A percentile compares a stretch with the other conserved stretches of the same genome.
phyloP scores from a whole-genome alignment of 768 basidiomycete species.

The Chalciporus piperatus region DNA sequence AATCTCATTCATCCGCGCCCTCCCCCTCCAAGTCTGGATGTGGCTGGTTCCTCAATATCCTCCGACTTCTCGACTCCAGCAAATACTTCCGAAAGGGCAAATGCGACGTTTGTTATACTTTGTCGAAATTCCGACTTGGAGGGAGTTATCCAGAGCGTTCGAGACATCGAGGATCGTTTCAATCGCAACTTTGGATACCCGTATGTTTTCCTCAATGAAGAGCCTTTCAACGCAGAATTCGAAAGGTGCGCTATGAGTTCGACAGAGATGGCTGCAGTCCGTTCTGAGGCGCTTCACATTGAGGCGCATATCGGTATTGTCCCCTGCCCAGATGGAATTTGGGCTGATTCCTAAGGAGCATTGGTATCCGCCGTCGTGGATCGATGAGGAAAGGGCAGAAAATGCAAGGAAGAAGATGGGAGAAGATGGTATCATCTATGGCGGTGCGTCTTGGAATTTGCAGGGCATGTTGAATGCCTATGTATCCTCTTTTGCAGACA shows the following conservation, averaged over 20 bases:
- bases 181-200: conserved; percentile 57
- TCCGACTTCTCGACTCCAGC: background rate
- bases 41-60: background rate
- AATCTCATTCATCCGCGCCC: background rate
- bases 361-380: conserved; percentile 71
- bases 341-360: conserved; percentile 57
- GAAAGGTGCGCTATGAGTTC: conserved; percentile 31
- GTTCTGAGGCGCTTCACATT: conserved; percentile 16
- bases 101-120: conserved; percentile 61
- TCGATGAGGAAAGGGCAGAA: conserved; percentile 63
- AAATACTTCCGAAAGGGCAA: conserved; percentile 33
- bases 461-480: background rate
- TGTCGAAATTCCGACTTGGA: conserved; percentile 48
- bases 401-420: conserved; percentile 53
- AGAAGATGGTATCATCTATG: conserved; percentile 44
- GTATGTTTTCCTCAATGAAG: conserved; percentile 66
- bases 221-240: conserved; percentile 53
- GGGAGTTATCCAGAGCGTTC: conserved; percentile 46
- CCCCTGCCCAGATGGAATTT: conserved; percentile 48
- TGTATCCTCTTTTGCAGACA: conserved; percentile 1
- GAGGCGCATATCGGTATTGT: conserved; percentile 38
- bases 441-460: conserved; percentile 33
- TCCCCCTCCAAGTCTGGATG: background rate
- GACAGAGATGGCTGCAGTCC: background rate
- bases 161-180: conserved; percentile 57